A percentile compares a stretch with the other conserved stretches of the same genome.
Conservation (phyloP, 495 filamentous ascomycete genomes). For the Hypoxylon lienhwacheense region DNA sequence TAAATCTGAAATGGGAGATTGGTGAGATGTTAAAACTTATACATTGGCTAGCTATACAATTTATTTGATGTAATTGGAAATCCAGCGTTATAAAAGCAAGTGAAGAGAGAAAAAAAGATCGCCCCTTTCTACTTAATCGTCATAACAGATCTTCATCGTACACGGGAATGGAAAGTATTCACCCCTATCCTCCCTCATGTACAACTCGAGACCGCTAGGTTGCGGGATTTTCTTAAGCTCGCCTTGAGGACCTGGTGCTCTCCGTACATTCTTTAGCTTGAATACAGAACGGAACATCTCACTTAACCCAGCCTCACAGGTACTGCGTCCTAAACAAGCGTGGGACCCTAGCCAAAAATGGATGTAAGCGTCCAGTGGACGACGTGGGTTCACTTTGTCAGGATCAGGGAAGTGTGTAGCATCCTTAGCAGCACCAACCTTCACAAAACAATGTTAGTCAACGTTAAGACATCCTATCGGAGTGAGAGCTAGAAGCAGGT, state of each 20-base stretch:
- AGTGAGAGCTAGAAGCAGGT: constrained; percentile 19
- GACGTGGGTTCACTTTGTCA: constrained; percentile 63
- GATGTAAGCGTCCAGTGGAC: constrained; percentile 69
- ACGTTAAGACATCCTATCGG: constrained; percentile 53
- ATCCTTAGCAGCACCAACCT: constrained; percentile 61
- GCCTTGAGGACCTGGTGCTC: constrained; percentile 68
- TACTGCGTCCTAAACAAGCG: constrained; percentile 62
- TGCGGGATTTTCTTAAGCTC: constrained; percentile 70
- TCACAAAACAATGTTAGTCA: constrained; percentile 55
- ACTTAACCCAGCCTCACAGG: constrained; percentile 63
- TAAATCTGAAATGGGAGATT: not conserved
- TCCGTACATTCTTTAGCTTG: constrained; percentile 64
- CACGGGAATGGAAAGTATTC: constrained; percentile 73
- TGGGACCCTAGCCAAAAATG: constrained; percentile 66
- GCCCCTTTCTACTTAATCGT: constrained; percentile 36
- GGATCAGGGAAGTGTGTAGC: constrained; percentile 68
- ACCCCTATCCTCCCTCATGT: constrained; percentile 75
- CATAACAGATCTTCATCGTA: constrained; percentile 62
- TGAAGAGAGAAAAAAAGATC: too few relatives aligned
- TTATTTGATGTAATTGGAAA: too few relatives aligned
- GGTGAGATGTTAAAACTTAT: not conserved
- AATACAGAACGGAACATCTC: constrained; percentile 71
- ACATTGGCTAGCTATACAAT: too few relatives aligned
- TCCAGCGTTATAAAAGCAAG: too few relatives aligned
- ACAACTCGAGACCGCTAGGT: constrained; percentile 63